These are phyloP conservation scores for Xerocomus potaroensis DNA, from an alignment of 768 basidiomycete species.

Conservation along the genomic window DNA sequence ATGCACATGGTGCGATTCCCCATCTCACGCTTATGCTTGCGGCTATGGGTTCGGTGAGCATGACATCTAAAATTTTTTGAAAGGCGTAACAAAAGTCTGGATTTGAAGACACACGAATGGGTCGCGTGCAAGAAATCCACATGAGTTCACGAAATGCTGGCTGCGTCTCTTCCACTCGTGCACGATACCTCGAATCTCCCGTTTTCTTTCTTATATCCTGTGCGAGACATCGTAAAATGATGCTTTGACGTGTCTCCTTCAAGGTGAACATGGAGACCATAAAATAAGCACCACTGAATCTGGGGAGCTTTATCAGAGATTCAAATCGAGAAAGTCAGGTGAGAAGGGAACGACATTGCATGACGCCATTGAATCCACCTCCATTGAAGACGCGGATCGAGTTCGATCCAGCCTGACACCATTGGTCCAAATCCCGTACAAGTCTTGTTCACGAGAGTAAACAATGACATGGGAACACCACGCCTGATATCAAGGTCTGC, in stretches of 20 bases:
- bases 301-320: slow-evolving; percentile 19
- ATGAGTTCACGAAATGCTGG: slow-evolving; percentile 53
- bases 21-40: slow-evolving; percentile 62
- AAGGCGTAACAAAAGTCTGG: neutral
- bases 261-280: slow-evolving; percentile 50
- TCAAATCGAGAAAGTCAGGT: neutral
- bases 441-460: slow-evolving; percentile 55
- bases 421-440: slow-evolving; percentile 65
- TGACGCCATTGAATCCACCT: slow-evolving; percentile 83
- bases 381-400: slow-evolving; percentile 57
- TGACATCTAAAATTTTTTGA: slow-evolving; percentile 7
- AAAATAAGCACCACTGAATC: slow-evolving; percentile 50
- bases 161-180: slow-evolving; percentile 59
- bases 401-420: slow-evolving; percentile 62
- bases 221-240: slow-evolving; percentile 64
- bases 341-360: slow-evolving; percentile 45
- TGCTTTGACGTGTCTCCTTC: slow-evolving; percentile 67
- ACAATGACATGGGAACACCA: slow-evolving; percentile 71
- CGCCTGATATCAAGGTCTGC: slow-evolving; percentile 39
- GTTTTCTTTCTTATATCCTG: slow-evolving; percentile 59
- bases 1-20: neutral
- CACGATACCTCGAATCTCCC: slow-evolving; percentile 58
- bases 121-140: slow-evolving; percentile 64
- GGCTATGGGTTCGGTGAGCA: slow-evolving; percentile 59
- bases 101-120: slow-evolving; percentile 49